phyloP scores from a whole-genome alignment of 306 rosid species.

The Gillenia trifoliata region DNA sequence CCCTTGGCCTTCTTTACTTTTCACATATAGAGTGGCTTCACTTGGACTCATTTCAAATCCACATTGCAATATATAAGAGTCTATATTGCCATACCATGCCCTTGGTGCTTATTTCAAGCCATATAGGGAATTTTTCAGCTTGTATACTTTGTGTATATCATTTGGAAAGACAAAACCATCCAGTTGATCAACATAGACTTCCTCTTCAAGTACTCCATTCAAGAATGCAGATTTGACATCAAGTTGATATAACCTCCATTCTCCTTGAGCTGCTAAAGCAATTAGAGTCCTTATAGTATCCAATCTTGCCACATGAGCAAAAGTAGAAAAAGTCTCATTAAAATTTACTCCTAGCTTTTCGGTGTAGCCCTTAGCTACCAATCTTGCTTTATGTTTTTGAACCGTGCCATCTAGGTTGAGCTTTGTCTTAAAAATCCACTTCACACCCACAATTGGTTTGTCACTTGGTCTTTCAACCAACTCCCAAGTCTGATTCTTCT shows the following conservation, averaged over 20 bases:
- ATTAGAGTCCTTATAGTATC: too few species aligned
- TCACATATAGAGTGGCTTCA: neutral
- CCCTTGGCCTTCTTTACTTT: too few species aligned
- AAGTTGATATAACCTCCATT: too few species aligned
- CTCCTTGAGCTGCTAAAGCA: too few species aligned
- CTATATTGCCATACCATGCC: neutral
- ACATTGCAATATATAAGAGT: fast-evolving
- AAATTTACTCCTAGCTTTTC: too few species aligned
- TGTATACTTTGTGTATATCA: neutral
- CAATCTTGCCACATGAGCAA: too few species aligned
- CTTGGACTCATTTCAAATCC: neutral
- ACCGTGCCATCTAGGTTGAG: neutral
- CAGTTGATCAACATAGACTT: neutral
- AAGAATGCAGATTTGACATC: neutral
- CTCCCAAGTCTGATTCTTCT: neutral
- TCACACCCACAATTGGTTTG: neutral
- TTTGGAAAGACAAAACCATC: neutral
- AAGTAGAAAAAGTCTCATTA: too few species aligned
- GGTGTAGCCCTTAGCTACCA: too few species aligned
- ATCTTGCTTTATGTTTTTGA: too few species aligned
- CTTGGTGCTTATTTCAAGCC: neutral
- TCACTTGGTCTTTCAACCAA: neutral
- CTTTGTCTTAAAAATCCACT: neutral
- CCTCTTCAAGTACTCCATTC: neutral
- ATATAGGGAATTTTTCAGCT: too few species aligned